Percentiles rank a stretch among this genome's conserved stretches.
Evolutionary conservation across 1,284 basidiomycete genomes (phyloP).

Genomic region (Trichosporon sp.): DNA sequence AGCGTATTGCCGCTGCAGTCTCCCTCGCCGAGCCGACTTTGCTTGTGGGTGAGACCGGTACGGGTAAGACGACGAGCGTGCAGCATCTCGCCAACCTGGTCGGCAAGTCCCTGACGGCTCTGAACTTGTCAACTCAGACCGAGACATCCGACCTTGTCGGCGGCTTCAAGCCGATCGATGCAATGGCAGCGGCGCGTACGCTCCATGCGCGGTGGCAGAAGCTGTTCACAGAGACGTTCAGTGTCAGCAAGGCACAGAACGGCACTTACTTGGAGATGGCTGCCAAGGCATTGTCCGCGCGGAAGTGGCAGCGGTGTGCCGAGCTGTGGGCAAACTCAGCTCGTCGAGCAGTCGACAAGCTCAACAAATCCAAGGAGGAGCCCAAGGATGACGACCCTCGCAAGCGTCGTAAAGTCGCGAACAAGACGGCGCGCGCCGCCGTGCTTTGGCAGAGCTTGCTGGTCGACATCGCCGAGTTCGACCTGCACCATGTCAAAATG

Average conservation of each 20-base stretch:
- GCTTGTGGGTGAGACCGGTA: slow-evolving; percentile 95
- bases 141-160: slow-evolving; percentile 92
- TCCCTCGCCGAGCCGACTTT: slow-evolving; percentile 76
- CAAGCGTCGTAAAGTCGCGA: slow-evolving; percentile 68
- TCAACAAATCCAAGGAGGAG: slow-evolving; percentile 51
- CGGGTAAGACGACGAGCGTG: slow-evolving; percentile 92
- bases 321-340: slow-evolving; percentile 61
- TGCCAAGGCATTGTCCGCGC: slow-evolving; percentile 71
- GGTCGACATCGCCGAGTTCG: slow-evolving; percentile 69
- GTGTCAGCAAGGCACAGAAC: slow-evolving; percentile 69
- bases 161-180: slow-evolving; percentile 91
- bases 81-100: slow-evolving; percentile 82
- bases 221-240: slow-evolving; percentile 84
- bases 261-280: slow-evolving; percentile 79
- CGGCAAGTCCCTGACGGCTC: slow-evolving; percentile 69
- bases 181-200: slow-evolving; percentile 66
- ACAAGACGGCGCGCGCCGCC: slow-evolving; percentile 37
- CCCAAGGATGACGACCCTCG: slow-evolving; percentile 51
- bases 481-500: slow-evolving; percentile 74
- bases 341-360: slow-evolving; percentile 49
- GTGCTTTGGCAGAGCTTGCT: slow-evolving; percentile 70
- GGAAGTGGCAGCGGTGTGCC: slow-evolving; percentile 79
- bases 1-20: slow-evolving; percentile 72
- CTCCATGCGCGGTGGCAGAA: slow-evolving; percentile 74
- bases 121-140: slow-evolving; percentile 95